A percentile compares a stretch with the other conserved stretches of the same genome.
phyloP scores from a whole-genome alignment of 129 eudicot species.

The Centaurea solstitialis region DNA sequence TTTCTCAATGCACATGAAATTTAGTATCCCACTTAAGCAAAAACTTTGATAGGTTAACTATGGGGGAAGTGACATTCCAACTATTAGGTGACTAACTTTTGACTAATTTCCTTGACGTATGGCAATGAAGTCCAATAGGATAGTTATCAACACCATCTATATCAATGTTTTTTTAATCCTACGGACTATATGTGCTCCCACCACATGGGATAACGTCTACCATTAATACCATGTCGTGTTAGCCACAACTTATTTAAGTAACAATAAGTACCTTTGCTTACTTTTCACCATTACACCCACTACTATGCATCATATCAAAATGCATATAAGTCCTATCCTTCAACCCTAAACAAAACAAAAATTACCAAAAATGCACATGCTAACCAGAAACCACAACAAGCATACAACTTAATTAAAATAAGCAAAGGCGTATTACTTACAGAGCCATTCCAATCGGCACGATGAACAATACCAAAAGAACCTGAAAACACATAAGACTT shows the following conservation, averaged over 20 bases:
- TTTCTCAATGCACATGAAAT: neutral
- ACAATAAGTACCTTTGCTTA: neutral
- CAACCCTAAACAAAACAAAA: neutral
- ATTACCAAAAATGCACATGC: neutral
- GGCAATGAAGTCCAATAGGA: neutral
- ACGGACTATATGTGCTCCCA: neutral
- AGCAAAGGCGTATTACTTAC: slow-evolving; percentile 50
- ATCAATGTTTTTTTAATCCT: neutral
- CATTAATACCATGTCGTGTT: neutral
- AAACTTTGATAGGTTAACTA: neutral
- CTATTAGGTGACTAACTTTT: neutral
- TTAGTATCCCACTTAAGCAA: neutral
- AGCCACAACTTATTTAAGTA: neutral
- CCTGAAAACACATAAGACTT: slow-evolving; percentile 49
- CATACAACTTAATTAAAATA: neutral
- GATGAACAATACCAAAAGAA: slow-evolving; percentile 94
- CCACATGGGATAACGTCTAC: neutral
- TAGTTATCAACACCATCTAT: neutral
- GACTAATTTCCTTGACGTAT: neutral
- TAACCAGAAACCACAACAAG: neutral
- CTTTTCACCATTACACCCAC: neutral
- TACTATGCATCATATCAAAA: slow-evolving; percentile 6
- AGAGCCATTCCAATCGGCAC: slow-evolving; percentile 91
- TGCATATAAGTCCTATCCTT: neutral
- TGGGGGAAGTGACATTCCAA: neutral